phyloP scores from a whole-genome alignment of 805 yeast species.

The Candida easanensis region DNA sequence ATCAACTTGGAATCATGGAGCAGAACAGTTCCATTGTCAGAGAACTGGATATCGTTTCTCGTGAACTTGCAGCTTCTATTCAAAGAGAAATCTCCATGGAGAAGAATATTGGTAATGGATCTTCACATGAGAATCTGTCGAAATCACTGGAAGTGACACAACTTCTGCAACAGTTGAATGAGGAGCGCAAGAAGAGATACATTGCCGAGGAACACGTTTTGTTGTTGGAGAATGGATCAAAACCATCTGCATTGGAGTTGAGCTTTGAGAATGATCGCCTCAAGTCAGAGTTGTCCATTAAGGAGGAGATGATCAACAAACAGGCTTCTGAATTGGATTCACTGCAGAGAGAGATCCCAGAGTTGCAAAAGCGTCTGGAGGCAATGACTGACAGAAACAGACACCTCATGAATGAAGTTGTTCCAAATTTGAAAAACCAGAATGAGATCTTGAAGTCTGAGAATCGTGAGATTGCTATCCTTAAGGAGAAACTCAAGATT shows the following conservation, averaged over 20 bases:
- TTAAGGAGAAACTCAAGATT: slow-evolving; percentile 28
- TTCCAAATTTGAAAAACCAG: slow-evolving; percentile 47
- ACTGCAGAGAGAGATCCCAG: slow-evolving; percentile 33
- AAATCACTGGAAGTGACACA: slow-evolving; percentile 42
- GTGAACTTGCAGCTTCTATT: slow-evolving; percentile 70
- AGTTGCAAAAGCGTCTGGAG: slow-evolving; percentile 38
- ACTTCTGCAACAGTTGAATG: slow-evolving; percentile 54
- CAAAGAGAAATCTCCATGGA: slow-evolving; percentile 66
- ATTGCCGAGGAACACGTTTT: slow-evolving; percentile 71
- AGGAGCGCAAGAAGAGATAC: slow-evolving; percentile 62
- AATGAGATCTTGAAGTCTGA: slow-evolving; percentile 32
- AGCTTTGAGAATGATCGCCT: slow-evolving; percentile 55
- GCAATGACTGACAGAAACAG: slow-evolving; percentile 39
- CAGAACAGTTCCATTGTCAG: slow-evolving; percentile 56
- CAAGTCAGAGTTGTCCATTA: slow-evolving; percentile 42
- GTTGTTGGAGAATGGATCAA: slow-evolving; percentile 48
- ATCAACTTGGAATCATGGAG: slow-evolving; percentile 59
- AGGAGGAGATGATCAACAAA: slow-evolving; percentile 47
- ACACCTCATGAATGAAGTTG: slow-evolving; percentile 38
- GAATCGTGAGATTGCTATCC: slow-evolving; percentile 20
- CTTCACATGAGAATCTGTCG: slow-evolving; percentile 31
- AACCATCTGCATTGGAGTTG: slow-evolving; percentile 54
- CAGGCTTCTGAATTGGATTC: slow-evolving; percentile 45
- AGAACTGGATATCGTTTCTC: slow-evolving; percentile 66
- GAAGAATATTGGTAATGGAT: slow-evolving; percentile 33